Conservation (phyloP, 1,284 basidiomycete species). For the Mycosarcoma mackinlayi region DNA sequence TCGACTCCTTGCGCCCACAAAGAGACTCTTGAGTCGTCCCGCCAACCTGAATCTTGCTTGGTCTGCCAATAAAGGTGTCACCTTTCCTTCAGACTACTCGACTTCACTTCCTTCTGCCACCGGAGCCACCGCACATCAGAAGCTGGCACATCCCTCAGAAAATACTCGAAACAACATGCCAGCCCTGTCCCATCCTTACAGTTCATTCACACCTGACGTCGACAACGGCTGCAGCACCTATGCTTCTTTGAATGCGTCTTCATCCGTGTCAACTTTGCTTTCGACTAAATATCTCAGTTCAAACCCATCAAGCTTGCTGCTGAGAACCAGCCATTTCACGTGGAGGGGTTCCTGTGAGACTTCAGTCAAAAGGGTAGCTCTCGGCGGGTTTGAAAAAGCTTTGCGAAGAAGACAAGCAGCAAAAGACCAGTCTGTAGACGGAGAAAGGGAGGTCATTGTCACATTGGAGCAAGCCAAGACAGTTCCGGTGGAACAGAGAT, state of each 20-base stretch:
- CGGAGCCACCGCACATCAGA: neutral
- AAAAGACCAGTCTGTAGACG: neutral
- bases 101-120: neutral
- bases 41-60: slow-evolving; percentile 30
- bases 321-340: slow-evolving; percentile 17
- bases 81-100: neutral
- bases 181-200: slow-evolving; percentile 16
- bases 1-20: slow-evolving; percentile 2
- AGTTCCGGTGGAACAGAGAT: neutral
- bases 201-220: neutral
- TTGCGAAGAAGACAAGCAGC: slow-evolving; percentile 11
- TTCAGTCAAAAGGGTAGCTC: neutral
- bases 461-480: slow-evolving; percentile 4
- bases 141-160: neutral
- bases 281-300: no score
- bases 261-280: neutral
- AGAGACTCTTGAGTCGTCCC: slow-evolving; percentile 22
- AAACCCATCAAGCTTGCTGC: neutral
- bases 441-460: slow-evolving; percentile 8
- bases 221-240: neutral
- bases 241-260: neutral
- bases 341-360: slow-evolving; percentile 2
- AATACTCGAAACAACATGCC: neutral
- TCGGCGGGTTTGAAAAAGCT: slow-evolving; percentile 19
- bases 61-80: slow-evolving; percentile 8